A percentile compares a stretch with the other conserved stretches of the same genome.
phyloP scores from a whole-genome alignment of 129 eudicot species.

The Escallonia rubra region DNA sequence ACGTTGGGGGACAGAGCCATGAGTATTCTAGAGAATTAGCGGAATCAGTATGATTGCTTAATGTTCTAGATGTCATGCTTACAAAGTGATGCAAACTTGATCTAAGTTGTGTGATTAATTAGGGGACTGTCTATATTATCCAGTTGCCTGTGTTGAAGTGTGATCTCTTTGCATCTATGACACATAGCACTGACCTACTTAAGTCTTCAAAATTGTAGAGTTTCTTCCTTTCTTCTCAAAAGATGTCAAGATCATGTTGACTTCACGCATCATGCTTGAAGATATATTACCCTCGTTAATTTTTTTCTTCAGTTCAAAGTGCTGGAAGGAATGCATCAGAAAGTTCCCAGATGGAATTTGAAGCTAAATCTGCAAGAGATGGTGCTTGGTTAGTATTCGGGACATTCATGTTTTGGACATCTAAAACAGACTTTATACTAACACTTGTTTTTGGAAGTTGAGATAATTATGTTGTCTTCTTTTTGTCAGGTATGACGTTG shows the following conservation, averaged over 20 bases:
- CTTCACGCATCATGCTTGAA: neutral
- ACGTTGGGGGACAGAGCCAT: too few species aligned
- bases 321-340: conserved; percentile 49
- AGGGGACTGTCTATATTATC: too few species aligned
- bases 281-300: neutral
- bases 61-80: too few species aligned
- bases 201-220: too few species aligned
- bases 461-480: conserved; percentile 5
- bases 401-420: conserved; percentile 4
- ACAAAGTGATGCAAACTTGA: too few species aligned
- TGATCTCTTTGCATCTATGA: neutral
- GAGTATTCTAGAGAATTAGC: too few species aligned
- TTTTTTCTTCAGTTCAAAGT: conserved; percentile 29
- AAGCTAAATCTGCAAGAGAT: conserved; percentile 98
- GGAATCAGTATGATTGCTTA: too few species aligned
- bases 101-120: too few species aligned
- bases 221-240: too few species aligned
- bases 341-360: conserved; percentile 81
- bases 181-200: neutral
- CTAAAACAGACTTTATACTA: neutral
- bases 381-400: conserved; percentile 81
- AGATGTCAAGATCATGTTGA: too few species aligned
- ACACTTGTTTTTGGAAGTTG: neutral
- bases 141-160: neutral
- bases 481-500: conserved; percentile 80